Evolutionary conservation across 129 eudicot species (phyloP).

Genomic region (Solidago caesia): DNA sequence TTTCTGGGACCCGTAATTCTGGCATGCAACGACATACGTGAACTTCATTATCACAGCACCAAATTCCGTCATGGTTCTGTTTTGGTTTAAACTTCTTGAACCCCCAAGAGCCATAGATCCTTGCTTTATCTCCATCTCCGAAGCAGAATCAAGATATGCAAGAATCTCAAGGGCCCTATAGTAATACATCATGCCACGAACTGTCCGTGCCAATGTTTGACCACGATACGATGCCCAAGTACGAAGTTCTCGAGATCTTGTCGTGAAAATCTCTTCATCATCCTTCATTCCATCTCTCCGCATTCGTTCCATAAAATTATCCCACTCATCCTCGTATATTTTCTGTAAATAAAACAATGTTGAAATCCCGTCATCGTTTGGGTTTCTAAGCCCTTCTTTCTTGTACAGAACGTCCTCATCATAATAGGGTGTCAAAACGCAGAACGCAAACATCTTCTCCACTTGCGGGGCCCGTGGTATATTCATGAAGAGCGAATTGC

Average conservation of each 20-base stretch:
- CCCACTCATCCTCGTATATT: conserved; percentile 89
- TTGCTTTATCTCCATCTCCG: conserved; percentile 72
- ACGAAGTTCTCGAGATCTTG: conserved; percentile 66
- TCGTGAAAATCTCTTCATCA: conserved; percentile 58
- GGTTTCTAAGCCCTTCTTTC: conserved; percentile 59
- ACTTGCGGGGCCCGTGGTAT: conserved; percentile 96
- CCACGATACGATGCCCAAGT: conserved; percentile 94
- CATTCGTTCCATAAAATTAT: conserved; percentile 78
- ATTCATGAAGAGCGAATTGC: conserved; percentile 89
- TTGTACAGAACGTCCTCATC: conserved; percentile 82
- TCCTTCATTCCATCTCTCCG: conserved; percentile 73
- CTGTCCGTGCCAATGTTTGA: conserved; percentile 87
- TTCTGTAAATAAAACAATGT: conserved; percentile 81
- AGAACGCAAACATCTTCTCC: conserved; percentile 91
- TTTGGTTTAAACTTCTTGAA: conserved; percentile 46
- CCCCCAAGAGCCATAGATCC: conserved; percentile 48
- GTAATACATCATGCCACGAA: conserved; percentile 95
- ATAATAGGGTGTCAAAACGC: conserved; percentile 87
- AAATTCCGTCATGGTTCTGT: conserved; percentile 55
- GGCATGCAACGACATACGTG: conserved; percentile 87
- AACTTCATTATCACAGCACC: conserved; percentile 77
- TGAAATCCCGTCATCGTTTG: conserved; percentile 87
- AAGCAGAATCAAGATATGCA: conserved; percentile 77
- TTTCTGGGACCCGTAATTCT: conserved; percentile 82
- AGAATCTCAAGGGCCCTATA: conserved; percentile 85